A percentile compares a stretch with the other conserved stretches of the same genome.
These are phyloP conservation scores for Plenodomus biglobosus DNA, from an alignment of 2,329 filamentous ascomycete genomes.

Conservation along the genomic window DNA sequence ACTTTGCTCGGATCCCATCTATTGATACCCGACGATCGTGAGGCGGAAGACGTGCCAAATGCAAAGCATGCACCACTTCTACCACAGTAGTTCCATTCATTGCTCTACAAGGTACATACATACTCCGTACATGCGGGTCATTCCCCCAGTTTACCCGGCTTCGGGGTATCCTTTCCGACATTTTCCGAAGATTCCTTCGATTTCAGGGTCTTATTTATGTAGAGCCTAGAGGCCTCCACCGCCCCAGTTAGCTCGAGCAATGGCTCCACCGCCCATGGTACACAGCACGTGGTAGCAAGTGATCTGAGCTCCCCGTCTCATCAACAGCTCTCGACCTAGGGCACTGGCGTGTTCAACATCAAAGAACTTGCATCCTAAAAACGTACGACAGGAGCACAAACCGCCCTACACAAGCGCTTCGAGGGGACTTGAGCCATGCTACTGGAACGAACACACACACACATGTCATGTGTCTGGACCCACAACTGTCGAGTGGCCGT, in stretches of 20 bases:
- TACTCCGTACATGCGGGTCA: neutral
- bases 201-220: constrained; percentile 26
- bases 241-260: constrained; percentile 17
- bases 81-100: no score
- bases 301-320: constrained; percentile 15
- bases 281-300: constrained; percentile 19
- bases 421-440: neutral
- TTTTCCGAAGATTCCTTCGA: constrained; percentile 23
- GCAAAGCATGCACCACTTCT: no score
- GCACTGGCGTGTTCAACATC: constrained; percentile 11
- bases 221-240: constrained; percentile 4
- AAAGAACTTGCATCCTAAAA: neutral
- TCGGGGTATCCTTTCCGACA: constrained; percentile 17
- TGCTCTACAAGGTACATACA: no score
- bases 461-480: neutral
- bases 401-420: neutral
- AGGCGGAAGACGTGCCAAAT: no score
- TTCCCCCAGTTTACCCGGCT: constrained; percentile 13
- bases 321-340: neutral
- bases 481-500: neutral
- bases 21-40: no score
- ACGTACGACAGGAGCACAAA: neutral
- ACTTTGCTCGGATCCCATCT: no score
- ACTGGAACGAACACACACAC: neutral
- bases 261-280: constrained; percentile 19